Evolutionary conservation across 106 monocot genomes (phyloP).

Genomic region (Dendrobium huoshanense): DNA sequence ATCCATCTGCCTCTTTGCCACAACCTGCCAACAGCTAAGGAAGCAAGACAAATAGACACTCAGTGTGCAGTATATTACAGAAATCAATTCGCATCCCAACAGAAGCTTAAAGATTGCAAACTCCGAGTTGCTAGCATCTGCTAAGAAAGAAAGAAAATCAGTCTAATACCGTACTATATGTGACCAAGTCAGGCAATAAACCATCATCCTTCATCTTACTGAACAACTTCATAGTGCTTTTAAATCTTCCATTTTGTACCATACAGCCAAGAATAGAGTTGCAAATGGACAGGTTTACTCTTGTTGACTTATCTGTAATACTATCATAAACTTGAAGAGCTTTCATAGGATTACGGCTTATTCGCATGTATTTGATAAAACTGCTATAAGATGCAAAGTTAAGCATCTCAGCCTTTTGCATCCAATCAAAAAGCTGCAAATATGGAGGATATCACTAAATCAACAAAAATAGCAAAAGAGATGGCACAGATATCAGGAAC

Average conservation of each 20-base stretch:
- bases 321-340: conserved; percentile 69
- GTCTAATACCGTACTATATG: conserved; percentile 83
- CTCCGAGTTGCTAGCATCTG: background rate
- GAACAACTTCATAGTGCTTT: conserved; percentile 68
- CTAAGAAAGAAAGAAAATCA: background rate
- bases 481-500: background rate
- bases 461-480: conserved; percentile 1
- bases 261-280: conserved; percentile 83
- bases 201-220: conserved; percentile 78
- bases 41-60: conserved; percentile 14
- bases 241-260: conserved; percentile 62
- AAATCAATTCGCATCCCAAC: background rate
- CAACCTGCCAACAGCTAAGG: conserved; percentile 78
- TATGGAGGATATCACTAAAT: conserved; percentile 3
- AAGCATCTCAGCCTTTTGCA: conserved; percentile 48
- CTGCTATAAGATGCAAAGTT: conserved; percentile 82
- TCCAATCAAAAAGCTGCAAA: conserved; percentile 90
- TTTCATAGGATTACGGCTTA: conserved; percentile 54
- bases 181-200: conserved; percentile 69
- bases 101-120: no score
- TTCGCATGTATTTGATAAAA: conserved; percentile 82
- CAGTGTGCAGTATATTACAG: background rate
- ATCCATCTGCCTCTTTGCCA: conserved; percentile 53
- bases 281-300: conserved; percentile 59
- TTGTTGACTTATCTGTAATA: conserved; percentile 48